Base-by-base conservation (phyloP, 176 grass and related monocot species). In the Ensete glaucum region DNA sequence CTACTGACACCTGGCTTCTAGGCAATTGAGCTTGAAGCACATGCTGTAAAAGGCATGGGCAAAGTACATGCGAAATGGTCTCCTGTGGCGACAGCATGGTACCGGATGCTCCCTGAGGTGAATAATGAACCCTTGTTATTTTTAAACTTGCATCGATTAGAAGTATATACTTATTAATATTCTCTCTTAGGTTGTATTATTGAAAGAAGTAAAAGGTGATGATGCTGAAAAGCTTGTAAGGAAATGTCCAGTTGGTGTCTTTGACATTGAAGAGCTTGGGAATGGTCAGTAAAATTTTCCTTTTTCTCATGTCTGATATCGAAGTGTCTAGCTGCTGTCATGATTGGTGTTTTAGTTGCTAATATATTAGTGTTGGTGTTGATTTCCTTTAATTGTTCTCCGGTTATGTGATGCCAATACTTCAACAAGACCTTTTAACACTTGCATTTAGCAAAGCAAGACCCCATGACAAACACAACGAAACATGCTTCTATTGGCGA, bases 41-140 rank as follows among this genome's bases (percentile, higher is more conserved):
- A 92, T 86, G 93, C 87, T 73, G 81, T 92, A 53, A 96, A 96
- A 83, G 89, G 93, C 52, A 81, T 88, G 52, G 93, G 93, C 16
- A 92, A 92, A 83, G 81, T 76, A 56, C 93, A 96, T 82, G 93
- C 93, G 6, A 96, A 96, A 83, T 96, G 93, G 93, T 96, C 89
- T 85, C 93, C 93, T 68, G 93, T 96, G 78, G 85, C 89, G 84
- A 96, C 93, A 70, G 85, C 93, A 62, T 96, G 93, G 93, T 96
- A 96, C 64, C 86, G 83, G 80, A 92, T 96, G 93, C 87, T 96
- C 19, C 93, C 89, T 57, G 93, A 96, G 93, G 93, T 96, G 79
- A 83, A 73, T 16, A 69, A 80, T 22, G 74, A 57, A 57, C 13
- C 4, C n/a, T 57, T 75, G 71, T 75, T 82, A 67, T 66, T 54